Evolutionary conservation across 768 basidiomycete species (phyloP).

Genomic region (Termitomyces sp.): DNA sequence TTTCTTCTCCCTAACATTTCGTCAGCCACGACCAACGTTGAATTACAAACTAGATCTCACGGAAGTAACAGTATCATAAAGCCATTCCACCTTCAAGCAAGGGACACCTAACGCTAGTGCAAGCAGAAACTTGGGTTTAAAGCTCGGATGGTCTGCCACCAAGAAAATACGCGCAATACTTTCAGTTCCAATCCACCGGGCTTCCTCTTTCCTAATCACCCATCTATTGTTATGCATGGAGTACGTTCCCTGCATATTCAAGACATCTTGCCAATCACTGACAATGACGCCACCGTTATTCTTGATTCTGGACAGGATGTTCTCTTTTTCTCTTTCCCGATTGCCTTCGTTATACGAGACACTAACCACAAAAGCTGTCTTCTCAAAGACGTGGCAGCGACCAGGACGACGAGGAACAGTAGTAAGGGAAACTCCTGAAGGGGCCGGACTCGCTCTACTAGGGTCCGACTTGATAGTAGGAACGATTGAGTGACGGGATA

Average conservation of each 20-base stretch:
- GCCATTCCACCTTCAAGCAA: conserved; percentile 59
- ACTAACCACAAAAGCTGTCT: conserved; percentile 58
- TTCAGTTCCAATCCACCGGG: conserved; percentile 36
- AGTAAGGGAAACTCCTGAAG: conserved; percentile 38
- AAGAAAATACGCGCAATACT: conserved; percentile 56
- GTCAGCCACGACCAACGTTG: neutral
- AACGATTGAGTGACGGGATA: conserved; percentile 37
- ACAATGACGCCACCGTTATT: conserved; percentile 50
- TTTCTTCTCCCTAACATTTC: conserved; percentile 24
- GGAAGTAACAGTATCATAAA: conserved; percentile 30
- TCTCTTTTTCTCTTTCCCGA: conserved; percentile 35
- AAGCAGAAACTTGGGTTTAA: conserved; percentile 75
- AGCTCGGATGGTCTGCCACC: conserved; percentile 56
- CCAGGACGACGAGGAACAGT: conserved; percentile 24
- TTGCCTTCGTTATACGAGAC: conserved; percentile 43
- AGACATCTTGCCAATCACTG: conserved; percentile 55
- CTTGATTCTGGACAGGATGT: conserved; percentile 37
- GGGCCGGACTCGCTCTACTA: conserved; percentile 35
- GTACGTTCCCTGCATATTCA: conserved; percentile 50
- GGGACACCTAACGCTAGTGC: conserved; percentile 87
- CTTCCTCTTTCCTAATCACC: conserved; percentile 42
- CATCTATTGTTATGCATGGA: conserved; percentile 41
- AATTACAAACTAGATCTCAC: conserved; percentile 18
- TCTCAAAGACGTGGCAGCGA: conserved; percentile 33
- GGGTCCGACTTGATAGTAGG: conserved; percentile 32